Evolutionary conservation across 2,329 filamentous ascomycete species (phyloP), one percentile per base, ranked within the genome.

Genomic region (Botrytis porri): DNA sequence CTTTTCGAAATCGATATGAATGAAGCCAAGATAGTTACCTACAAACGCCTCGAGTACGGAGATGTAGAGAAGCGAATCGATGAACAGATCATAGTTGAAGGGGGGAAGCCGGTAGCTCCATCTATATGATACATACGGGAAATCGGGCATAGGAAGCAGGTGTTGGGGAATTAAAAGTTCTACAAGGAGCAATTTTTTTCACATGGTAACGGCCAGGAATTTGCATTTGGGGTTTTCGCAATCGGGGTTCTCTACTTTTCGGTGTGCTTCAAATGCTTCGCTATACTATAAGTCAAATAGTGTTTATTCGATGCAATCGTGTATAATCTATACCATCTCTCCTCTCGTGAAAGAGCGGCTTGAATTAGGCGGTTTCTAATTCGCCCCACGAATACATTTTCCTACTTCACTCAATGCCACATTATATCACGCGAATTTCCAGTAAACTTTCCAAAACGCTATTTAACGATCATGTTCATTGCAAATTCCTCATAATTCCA

Each of bases 1-100:
- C 88, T 99, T 61, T 99, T 96, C 80, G 95, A 98, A 78, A 89
- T 99, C 69, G 95, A 99, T 81, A 93, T 95, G 83, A 97, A 97
- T 80, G 90, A 93, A 74, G 95, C 92, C 12, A 89, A 93, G 64
- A 95, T 99, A 77, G 90, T 88, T 66, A 99, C 95, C 0, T 99
- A 95, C 88, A 98, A 98, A 84, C 88, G 96, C 67, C 85, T 97
- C 25, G 95, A 98, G 80, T 85, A 88, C 76, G 89, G 88, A 60
- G 85, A 89, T 57, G 81, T 81, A 29, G 82, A 85, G 60, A 83
- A 81, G 73, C 85, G 84, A 51, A 82, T 92, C 66, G 90, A 92
- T 77, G 85, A 90, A 78, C 88, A 91, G 80, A 87, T 91, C 66
- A 87, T 92, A 72, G 89, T 92, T 61, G 88, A 92, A 64, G 88